phyloP scores from a whole-genome alignment of 78 protist species.

The Guillardia theta region DNA sequence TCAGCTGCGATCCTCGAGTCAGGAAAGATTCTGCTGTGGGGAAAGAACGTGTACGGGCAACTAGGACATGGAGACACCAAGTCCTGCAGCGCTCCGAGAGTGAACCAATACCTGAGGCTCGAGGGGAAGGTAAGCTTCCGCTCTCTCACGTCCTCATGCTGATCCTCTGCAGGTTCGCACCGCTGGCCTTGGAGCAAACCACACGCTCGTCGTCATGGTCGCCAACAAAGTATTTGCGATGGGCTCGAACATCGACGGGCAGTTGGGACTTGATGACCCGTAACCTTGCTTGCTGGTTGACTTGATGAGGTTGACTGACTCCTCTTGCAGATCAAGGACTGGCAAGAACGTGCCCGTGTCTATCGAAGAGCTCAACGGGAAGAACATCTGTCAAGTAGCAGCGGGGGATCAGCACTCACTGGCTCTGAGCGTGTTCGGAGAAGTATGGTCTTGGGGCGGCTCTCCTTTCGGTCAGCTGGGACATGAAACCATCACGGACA shows the following conservation, averaged over 20 bases:
- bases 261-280: not conserved
- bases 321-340: too few species aligned
- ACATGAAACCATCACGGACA: not conserved
- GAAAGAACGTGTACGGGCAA: not conserved
- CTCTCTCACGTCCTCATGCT: too few species aligned
- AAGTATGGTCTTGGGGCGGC: not conserved
- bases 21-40: not conserved
- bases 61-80: not conserved
- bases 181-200: not conserved
- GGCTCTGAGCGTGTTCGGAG: not conserved
- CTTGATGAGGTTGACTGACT: too few species aligned
- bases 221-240: not conserved
- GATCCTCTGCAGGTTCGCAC: too few species aligned
- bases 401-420: not conserved
- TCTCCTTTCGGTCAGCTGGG: not conserved
- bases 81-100: not conserved
- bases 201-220: constrained; percentile 12
- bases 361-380: not conserved
- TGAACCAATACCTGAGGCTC: not conserved
- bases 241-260: not conserved
- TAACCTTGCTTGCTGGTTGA: too few species aligned
- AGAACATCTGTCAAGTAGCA: not conserved
- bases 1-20: not conserved
- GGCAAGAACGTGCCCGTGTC: not conserved
- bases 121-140: not conserved